Evolutionary conservation across 2,329 filamentous ascomycete genomes (phyloP), one percentile per base, ranked within the genome.

Genomic region (Phoma sp.): DNA sequence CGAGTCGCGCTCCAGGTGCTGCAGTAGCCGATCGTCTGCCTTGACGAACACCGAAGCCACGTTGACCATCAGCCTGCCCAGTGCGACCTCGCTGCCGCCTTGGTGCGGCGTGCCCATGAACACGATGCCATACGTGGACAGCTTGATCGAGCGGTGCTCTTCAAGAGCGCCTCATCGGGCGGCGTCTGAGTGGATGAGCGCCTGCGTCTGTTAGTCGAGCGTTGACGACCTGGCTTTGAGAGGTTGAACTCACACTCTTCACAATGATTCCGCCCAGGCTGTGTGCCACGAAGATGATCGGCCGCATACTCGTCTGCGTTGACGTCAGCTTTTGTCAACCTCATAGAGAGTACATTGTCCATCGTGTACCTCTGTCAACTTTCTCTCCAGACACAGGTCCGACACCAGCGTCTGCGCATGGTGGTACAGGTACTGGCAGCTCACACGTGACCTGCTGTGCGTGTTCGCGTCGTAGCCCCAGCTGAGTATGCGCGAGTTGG

Each of bases 101-200:
- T 75, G 65, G 60, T 77, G 72, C 38, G 73, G 75, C 21, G 74
- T 78, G 24, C 74, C 74, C 57, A 77, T 71, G 60, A 78, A 77
- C 10, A 78, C 49, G 57, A 77, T 72, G 8, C 74, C 73, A 60
- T 76, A 73, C 43, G 73, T 78, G 21, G 70, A 77, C 25, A 62
- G 44, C 52, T 73, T 72, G 52, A 76, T 71, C 9, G 70, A 63
- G 46, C 60, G 64, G 37, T 72, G 68, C 43, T 74, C 57, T 56
- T 65, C 47, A 8, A 71, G 58, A 38, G 66, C 63, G 33, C 58
- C 62, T 51, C 52, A 37, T 15, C 62, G 55, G 17, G 73, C 60
- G 22, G 66, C 60, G 57, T 72, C 65, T 7, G 74, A 76, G 55
- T 77, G 67, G 41, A 76, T 73, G 31, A 76, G 70, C 27, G 74